Conservation (phyloP, 2,329 filamentous ascomycete genomes). For the Aspergillus unguis region DNA sequence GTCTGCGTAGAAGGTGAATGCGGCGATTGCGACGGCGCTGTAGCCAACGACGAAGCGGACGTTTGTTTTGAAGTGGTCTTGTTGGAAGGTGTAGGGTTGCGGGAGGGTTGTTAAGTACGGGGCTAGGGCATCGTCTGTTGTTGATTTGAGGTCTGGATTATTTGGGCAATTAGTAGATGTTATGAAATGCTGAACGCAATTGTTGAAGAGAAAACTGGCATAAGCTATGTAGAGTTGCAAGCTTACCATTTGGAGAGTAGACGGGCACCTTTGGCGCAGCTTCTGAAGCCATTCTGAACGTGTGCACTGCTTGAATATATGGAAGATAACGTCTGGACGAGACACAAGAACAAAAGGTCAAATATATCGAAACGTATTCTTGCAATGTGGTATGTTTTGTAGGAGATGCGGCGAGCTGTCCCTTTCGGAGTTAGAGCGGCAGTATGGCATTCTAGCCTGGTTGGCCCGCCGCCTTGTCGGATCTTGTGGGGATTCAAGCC, state of each 20-base stretch:
- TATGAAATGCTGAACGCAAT: neutral
- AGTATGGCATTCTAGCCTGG: constrained; percentile 1
- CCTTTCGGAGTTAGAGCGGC: constrained; percentile 30
- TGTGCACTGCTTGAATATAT: neutral
- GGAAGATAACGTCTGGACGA: neutral
- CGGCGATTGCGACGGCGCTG: constrained; percentile 73
- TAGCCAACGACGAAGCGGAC: constrained; percentile 82
- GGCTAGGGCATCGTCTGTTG: constrained; percentile 87
- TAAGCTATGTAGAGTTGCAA: constrained; percentile 1
- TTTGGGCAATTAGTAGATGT: neutral
- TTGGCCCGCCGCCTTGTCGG: constrained; percentile 12
- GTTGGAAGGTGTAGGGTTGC: constrained; percentile 61
- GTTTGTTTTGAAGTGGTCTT: constrained; percentile 77
- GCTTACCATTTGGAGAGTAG: constrained; percentile 45
- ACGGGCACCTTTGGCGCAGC: constrained; percentile 41
- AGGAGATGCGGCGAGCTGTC: constrained; percentile 36
- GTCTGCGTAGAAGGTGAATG: constrained; percentile 83
- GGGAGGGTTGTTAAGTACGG: constrained; percentile 89
- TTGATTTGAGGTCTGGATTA: constrained; percentile 83
- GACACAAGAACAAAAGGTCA: neutral
- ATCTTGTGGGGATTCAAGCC: constrained; percentile 14
- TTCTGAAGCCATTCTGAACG: constrained; percentile 26
- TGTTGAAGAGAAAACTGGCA: neutral
- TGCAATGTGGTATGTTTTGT: neutral
- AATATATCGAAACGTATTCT: neutral